A percentile compares a stretch with the other conserved stretches of the same genome.
Conservation (phyloP, 768 basidiomycete genomes). For the Tylopilus plumbeoviolaceoides region DNA sequence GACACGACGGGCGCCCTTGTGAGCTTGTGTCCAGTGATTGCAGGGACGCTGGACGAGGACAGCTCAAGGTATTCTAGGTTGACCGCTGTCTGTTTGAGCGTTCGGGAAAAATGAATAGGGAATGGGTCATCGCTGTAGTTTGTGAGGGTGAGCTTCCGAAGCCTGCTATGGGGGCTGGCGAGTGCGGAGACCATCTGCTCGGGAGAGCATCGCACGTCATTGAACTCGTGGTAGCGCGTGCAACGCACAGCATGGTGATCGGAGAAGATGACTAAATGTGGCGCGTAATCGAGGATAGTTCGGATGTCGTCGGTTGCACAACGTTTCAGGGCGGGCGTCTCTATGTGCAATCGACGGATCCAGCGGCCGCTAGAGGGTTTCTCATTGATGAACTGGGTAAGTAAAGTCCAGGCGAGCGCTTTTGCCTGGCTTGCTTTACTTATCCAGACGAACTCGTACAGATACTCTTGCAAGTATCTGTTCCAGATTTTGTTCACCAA, state of each 20-base stretch:
- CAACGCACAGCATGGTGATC: conserved; percentile 65
- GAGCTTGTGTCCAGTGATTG: conserved; percentile 30
- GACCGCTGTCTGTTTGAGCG: conserved; percentile 47
- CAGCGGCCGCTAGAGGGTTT: conserved; percentile 40
- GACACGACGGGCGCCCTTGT: conserved; percentile 27
- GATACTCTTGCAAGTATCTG: conserved; percentile 46
- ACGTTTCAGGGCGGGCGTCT: conserved; percentile 58
- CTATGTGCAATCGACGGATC: conserved; percentile 66
- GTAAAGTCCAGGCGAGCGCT: conserved; percentile 40
- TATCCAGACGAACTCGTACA: conserved; percentile 74
- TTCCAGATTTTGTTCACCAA: conserved; percentile 58
- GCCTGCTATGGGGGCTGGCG: conserved; percentile 46
- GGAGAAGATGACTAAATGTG: conserved; percentile 54
- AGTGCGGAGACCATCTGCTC: conserved; percentile 58
- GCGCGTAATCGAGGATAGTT: conserved; percentile 64
- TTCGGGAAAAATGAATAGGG: conserved; percentile 51
- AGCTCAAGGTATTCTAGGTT: conserved; percentile 68
- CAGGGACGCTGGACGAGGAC: conserved; percentile 49
- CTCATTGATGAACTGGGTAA: conserved; percentile 39
- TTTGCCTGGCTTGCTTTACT: conserved; percentile 48
- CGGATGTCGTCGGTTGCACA: conserved; percentile 64
- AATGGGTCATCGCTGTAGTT: conserved; percentile 64
- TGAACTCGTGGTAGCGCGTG: conserved; percentile 42
- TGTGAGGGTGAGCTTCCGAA: conserved; percentile 65
- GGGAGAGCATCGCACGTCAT: conserved; percentile 45